A percentile compares a stretch with the other conserved stretches of the same genome.
Evolutionary conservation across 768 basidiomycete species (phyloP).

Genomic region (Naganishia vaughanmartiniae): DNA sequence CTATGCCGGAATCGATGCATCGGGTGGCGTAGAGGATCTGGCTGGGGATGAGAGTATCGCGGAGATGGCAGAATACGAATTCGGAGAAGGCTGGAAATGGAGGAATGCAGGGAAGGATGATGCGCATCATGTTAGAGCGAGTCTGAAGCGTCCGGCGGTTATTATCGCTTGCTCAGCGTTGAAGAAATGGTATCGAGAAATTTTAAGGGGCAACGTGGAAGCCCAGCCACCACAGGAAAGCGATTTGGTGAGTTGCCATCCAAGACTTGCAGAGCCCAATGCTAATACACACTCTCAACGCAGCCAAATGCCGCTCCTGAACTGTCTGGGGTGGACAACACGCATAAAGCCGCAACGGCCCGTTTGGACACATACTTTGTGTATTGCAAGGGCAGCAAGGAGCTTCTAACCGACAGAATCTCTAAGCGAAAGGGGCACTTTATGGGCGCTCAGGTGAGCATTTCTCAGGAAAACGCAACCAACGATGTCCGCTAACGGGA

Average conservation of each 20-base stretch:
- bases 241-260: slow-evolving; percentile 41
- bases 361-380: slow-evolving; percentile 71
- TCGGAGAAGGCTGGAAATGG: slow-evolving; percentile 32
- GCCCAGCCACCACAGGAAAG: slow-evolving; percentile 40
- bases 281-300: not conserved
- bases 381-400: slow-evolving; percentile 56
- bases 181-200: slow-evolving; percentile 74
- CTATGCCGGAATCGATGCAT: slow-evolving; percentile 8
- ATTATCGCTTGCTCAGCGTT: slow-evolving; percentile 84
- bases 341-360: slow-evolving; percentile 43
- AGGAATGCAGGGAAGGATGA: slow-evolving; percentile 16
- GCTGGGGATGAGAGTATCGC: slow-evolving; percentile 11
- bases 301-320: slow-evolving; percentile 13
- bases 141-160: slow-evolving; percentile 57
- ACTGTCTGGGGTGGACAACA: slow-evolving; percentile 10
- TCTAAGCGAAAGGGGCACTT: slow-evolving; percentile 48
- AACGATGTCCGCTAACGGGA: not conserved
- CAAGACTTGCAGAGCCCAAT: no score
- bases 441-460: slow-evolving; percentile 42
- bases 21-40: not conserved
- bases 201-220: slow-evolving; percentile 64
- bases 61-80: slow-evolving; percentile 36
- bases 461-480: not conserved
- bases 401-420: slow-evolving; percentile 46
- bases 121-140: slow-evolving; percentile 30